phyloP scores from a whole-genome alignment of 306 rosid species.

The Lithocarpus polystachyus region DNA sequence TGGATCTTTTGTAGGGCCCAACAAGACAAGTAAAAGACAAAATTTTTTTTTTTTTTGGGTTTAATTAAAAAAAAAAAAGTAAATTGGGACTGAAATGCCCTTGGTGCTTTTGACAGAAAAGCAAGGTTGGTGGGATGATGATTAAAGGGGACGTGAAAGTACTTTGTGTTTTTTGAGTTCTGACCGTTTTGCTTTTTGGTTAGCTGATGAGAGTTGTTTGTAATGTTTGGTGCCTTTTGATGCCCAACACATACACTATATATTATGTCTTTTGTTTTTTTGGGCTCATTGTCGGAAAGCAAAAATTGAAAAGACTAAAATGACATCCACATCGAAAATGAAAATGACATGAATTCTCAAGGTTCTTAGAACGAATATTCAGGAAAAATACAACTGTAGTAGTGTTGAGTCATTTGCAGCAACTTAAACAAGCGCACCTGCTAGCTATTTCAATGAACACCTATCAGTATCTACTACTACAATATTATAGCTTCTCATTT shows the following conservation, averaged over 20 bases:
- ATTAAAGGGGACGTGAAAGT: slow-evolving; percentile 25
- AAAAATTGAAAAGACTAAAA: slow-evolving; percentile 10
- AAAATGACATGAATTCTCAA: slow-evolving; percentile 21
- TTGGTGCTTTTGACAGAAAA: not conserved
- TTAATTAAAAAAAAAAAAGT: not conserved
- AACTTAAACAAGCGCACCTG: not conserved
- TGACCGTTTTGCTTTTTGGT: slow-evolving; percentile 47
- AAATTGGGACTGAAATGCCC: not conserved
- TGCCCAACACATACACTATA: slow-evolving; percentile 28
- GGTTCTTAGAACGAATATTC: slow-evolving; percentile 18
- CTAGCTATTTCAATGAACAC: no score
- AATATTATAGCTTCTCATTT: no score
- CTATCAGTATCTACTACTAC: not conserved
- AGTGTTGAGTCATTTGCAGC: no score
- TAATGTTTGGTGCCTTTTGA: slow-evolving; percentile 42
- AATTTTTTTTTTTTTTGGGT: not conserved
- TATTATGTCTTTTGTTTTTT: slow-evolving; percentile 1
- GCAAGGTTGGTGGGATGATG: slow-evolving; percentile 19
- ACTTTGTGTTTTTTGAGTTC: slow-evolving; percentile 21
- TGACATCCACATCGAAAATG: slow-evolving; percentile 21
- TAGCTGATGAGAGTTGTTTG: slow-evolving; percentile 38
- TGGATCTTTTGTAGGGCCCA: slow-evolving; percentile 35
- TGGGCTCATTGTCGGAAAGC: slow-evolving; percentile 22
- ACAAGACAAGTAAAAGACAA: slow-evolving; percentile 46
- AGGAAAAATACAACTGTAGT: not conserved